Percentiles rank a stretch among this genome's conserved stretches.
phyloP scores from a whole-genome alignment of 768 basidiomycete species.

The Tulasnella sp. region DNA sequence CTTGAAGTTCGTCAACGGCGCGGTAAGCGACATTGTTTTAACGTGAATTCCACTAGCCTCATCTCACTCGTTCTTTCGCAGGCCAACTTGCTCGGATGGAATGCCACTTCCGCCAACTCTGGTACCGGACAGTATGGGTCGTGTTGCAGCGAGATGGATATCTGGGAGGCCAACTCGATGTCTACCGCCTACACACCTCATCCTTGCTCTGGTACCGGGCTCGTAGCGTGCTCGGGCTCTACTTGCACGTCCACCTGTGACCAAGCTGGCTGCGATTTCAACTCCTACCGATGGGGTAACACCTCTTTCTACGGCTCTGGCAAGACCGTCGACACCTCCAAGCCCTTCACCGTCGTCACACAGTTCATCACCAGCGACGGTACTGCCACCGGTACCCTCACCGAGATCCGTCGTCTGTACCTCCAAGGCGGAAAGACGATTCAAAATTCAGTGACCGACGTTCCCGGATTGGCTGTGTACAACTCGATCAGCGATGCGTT shows the following conservation, averaged over 20 bases:
- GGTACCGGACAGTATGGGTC: conserved; percentile 39
- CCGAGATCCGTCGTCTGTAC: conserved; percentile 35
- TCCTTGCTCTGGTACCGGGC: conserved; percentile 35
- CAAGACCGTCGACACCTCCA: conserved; percentile 40
- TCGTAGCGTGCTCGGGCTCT: conserved; percentile 35
- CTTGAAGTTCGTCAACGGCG: conserved; percentile 50
- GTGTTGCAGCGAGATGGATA: conserved; percentile 51
- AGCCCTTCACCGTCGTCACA: conserved; percentile 47
- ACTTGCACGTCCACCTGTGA: conserved; percentile 35
- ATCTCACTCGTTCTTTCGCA: conserved; percentile 20
- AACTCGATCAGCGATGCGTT: conserved; percentile 17
- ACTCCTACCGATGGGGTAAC: conserved; percentile 48
- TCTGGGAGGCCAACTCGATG: conserved; percentile 48
- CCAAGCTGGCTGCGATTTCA: conserved; percentile 51
- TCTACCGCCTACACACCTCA: conserved; percentile 45
- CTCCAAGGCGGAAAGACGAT: conserved; percentile 44
- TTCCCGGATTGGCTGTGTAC: conserved; percentile 31
- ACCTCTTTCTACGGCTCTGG: conserved; percentile 38
- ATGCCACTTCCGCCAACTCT: conserved; percentile 31
- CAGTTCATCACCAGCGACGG: conserved; percentile 44
- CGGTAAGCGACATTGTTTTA: conserved; percentile 27
- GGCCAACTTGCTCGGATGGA: conserved; percentile 42
- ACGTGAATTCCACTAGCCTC: neutral
- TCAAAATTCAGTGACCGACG: conserved; percentile 38
- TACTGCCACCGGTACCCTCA: conserved; percentile 38